Base-by-base conservation (phyloP, 1,139 yeast genomes). In the Hyphopichia wangnamkhiaoensis region DNA sequence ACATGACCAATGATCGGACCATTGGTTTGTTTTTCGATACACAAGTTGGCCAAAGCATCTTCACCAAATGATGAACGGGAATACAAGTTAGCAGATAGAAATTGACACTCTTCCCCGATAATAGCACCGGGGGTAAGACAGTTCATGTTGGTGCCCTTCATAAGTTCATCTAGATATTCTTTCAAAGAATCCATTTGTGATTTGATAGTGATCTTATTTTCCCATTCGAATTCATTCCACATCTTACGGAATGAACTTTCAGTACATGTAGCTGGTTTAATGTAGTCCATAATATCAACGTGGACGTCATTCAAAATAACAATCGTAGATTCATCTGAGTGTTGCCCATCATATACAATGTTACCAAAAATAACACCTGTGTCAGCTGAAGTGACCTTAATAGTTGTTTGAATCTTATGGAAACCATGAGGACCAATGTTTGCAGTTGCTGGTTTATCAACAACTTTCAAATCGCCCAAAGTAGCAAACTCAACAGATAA, bases 181-280 rank as follows among this genome's bases (percentile, higher is more conserved):
- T 84, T 84, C 58, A 94, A 76, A 1, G 91, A 69, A 32, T 78
- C 66, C 54, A 84, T 74, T 41, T 73, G 74, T 2, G 95, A 82
- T 53, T 86, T 84, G 59, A 94, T 87, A 46, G 93, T 87, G 56
- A 94, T 93, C 71, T 94, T 94, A 70, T 94, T 94, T 66, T 94
- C 99, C 99, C 99, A 94, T 68, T 94, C 99, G 61, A 94, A 94
- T 63, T 91, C 98, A 61, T 90, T 88, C 99, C 99, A 94, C 98
- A 91, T 91, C 54, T 83, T 80, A 56, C 98, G 87, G 87, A 94
- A 94, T 51, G 80, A 85, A 37, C 83, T 80, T 64, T 93, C 98
- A 14, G 90, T 71, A 63, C 96, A 89, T 20, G 80, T 76, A 12
- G 96, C 95, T 18, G 98, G 98, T 61, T 88, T 89, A 62, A 94